Percentiles rank a stretch among this genome's conserved stretches.
Evolutionary conservation across 2,329 filamentous ascomycete genomes (phyloP).

Genomic region (Chalaropsis thielavioides): DNA sequence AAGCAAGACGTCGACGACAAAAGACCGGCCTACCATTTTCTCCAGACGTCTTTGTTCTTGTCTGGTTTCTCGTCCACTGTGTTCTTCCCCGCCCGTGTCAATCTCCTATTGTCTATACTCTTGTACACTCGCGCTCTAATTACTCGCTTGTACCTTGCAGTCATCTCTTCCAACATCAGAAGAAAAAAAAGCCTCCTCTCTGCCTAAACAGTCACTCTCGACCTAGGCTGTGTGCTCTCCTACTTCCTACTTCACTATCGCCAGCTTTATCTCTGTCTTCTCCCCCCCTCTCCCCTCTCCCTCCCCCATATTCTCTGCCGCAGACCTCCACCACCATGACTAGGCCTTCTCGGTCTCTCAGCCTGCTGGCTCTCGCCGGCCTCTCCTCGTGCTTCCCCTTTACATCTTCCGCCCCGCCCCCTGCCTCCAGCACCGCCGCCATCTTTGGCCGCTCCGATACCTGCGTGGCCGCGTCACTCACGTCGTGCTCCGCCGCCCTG

Average conservation of each 20-base stretch:
- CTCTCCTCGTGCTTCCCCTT: conserved; percentile 25
- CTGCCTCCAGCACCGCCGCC: conserved; percentile 24
- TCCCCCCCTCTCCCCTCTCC: neutral
- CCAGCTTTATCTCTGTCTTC: neutral
- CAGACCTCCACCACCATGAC: conserved; percentile 20
- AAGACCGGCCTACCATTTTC: neutral
- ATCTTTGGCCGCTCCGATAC: conserved; percentile 26
- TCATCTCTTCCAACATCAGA: neutral
- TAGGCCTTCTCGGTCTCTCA: conserved; percentile 23
- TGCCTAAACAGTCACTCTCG: neutral
- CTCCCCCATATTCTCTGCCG: conserved; percentile 20
- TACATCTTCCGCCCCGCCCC: conserved; percentile 27
- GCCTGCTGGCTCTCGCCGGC: conserved; percentile 27
- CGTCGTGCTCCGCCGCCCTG: conserved; percentile 40
- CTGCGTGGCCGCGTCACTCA: conserved; percentile 29
- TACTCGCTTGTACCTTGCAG: neutral
- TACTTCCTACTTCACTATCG: neutral
- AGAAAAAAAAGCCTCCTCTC: neutral
- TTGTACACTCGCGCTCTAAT: neutral
- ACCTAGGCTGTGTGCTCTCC: too few species aligned
- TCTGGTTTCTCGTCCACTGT: neutral
- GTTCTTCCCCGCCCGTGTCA: neutral
- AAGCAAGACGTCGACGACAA: neutral
- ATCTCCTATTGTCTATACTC: neutral
- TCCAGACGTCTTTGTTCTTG: neutral